Evolutionary conservation across 257 asterid species (phyloP), one percentile per base, ranked within the genome.

Genomic region (Rauvolfia tetraphylla): DNA sequence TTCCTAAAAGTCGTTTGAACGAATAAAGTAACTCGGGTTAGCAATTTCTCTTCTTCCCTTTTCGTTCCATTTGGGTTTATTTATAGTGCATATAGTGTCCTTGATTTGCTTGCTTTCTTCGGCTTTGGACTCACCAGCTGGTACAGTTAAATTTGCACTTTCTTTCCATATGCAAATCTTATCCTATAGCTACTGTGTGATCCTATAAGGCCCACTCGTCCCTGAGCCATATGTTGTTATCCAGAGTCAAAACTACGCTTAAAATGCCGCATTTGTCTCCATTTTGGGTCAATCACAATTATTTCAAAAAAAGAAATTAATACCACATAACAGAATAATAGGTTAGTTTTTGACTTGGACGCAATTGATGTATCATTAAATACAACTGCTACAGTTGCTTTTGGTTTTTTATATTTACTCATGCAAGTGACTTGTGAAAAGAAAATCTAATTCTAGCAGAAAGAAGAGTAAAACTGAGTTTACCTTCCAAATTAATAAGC

Each of bases 401-500:
- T 41, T 41, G 5, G 8, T 1, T 46, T 46, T 7, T 1, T 9
- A 46, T 14, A 9, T 14, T 11, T 46, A 46, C 11, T 0, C 53
- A 10, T 9, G 13, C 18, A 46, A 46, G 17, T 46, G 13, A 46
- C 17, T 0, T 46, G 44, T 41, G 5, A 6, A 41, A 41, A 4
- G 0, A n/a, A n/a, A n/a, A n/a, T 9, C 8, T 41, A 41, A 41
- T 39, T 7, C 56, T 13, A 13, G 9, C 15, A 11, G 6, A 17
- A 51, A 51, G 57, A 51, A 51, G 34, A 63, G 12, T 36, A 17
- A 17, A 69, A 75, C 25, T 57, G 18, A 76, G 67, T 53, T 83
- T 89, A 93, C 98, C 98, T 93, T 93, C 98, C 98, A 91, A 8
- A 93, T 85, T 75, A 93, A 74, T 70, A 93, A 81, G 86, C 91